Percentiles rank a stretch among this genome's conserved stretches.
Conservation (phyloP, 345 rosid genomes). For the Kandelia obovata region DNA sequence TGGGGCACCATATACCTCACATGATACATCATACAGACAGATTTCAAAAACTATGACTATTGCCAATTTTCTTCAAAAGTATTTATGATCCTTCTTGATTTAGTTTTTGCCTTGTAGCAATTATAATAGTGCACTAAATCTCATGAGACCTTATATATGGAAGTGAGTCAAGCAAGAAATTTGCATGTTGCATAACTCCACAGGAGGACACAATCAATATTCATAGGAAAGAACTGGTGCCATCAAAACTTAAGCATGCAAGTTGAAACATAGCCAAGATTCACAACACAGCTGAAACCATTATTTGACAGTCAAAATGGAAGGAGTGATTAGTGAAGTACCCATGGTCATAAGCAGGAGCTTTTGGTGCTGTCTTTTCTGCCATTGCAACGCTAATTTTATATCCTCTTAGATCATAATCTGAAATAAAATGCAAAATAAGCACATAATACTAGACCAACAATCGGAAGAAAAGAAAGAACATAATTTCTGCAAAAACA, state of each 20-base stretch:
- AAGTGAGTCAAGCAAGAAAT: too few relatives aligned
- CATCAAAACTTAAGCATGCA: neutral
- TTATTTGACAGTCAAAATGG: neutral
- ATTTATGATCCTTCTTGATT: too few relatives aligned
- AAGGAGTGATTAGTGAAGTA: constrained; percentile 21
- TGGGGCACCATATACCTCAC: too few relatives aligned
- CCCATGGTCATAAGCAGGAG: constrained; percentile 58
- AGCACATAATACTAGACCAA: neutral
- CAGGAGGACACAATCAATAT: too few relatives aligned
- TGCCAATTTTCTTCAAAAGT: too few relatives aligned
- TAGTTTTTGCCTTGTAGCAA: too few relatives aligned
- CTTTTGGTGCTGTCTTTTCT: constrained; percentile 78
- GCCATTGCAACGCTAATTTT: constrained; percentile 90
- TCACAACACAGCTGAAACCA: neutral
- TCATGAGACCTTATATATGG: too few relatives aligned
- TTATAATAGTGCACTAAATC: too few relatives aligned
- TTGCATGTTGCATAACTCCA: too few relatives aligned
- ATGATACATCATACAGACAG: too few relatives aligned
- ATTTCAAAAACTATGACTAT: too few relatives aligned
- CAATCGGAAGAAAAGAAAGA: neutral
- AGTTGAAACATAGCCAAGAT: neutral
- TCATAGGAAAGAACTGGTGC: too few relatives aligned
- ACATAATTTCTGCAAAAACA: neutral
- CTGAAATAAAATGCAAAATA: constrained; percentile 33
- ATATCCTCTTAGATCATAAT: constrained; percentile 76